These are phyloP conservation scores for Dimargaris verticillata DNA, from an alignment of 192 early-diverging fungal genomes.

Conservation along the genomic window DNA sequence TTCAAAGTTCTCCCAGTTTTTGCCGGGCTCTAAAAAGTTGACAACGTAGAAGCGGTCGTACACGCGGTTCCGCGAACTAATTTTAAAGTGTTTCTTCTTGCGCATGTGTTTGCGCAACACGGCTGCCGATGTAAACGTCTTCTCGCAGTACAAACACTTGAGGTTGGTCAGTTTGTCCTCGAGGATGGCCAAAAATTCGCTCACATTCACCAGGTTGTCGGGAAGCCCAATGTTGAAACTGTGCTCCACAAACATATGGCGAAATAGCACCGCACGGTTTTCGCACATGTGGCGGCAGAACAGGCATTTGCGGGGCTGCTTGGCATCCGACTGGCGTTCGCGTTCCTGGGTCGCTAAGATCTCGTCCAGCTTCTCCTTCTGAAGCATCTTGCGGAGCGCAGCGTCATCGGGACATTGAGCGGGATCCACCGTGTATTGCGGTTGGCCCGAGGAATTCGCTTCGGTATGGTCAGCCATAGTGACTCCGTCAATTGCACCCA, in stretches of 20 bases:
- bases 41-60: conserved; percentile 92
- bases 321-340: conserved; percentile 50
- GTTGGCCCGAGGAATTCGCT: neutral
- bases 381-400: conserved; percentile 53
- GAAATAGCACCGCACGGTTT: conserved; percentile 54
- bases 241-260: conserved; percentile 81
- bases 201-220: conserved; percentile 75
- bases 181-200: conserved; percentile 62
- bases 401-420: conserved; percentile 35
- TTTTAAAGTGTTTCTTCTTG: conserved; percentile 96
- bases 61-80: conserved; percentile 70
- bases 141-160: conserved; percentile 88
- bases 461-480: conserved; percentile 9
- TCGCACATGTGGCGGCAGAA: conserved; percentile 76
- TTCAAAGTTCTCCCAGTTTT: conserved; percentile 80
- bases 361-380: conserved; percentile 48
- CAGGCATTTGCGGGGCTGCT: conserved; percentile 62
- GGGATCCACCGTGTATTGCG: conserved; percentile 40
- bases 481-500: conserved; percentile 9
- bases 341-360: conserved; percentile 54
- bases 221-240: conserved; percentile 85
- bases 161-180: conserved; percentile 49
- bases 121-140: conserved; percentile 68
- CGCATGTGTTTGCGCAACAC: conserved; percentile 93
- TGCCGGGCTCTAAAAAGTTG: conserved; percentile 80